Evolutionary conservation across 495 filamentous ascomycete species (phyloP).

Genomic region (Penicillium argentinense): DNA sequence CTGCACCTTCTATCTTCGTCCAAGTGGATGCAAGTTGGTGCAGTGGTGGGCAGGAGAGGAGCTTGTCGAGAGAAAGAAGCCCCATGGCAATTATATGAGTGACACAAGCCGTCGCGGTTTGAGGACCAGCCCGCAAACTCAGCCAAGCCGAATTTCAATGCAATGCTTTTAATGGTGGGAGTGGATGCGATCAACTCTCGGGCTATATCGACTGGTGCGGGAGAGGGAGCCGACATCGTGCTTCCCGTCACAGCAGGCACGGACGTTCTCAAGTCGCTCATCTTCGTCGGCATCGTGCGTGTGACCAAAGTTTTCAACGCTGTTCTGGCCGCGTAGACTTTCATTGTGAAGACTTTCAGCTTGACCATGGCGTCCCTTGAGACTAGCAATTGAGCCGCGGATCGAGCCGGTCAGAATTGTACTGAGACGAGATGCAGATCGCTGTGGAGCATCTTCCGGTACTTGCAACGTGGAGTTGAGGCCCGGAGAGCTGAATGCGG

Average conservation of each 20-base stretch:
- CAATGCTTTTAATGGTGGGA: slow-evolving; percentile 2
- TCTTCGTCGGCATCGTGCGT: slow-evolving; percentile 72
- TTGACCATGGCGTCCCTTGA: slow-evolving; percentile 39
- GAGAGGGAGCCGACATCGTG: slow-evolving; percentile 53
- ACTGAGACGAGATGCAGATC: slow-evolving; percentile 45
- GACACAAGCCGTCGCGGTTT: slow-evolving; percentile 25
- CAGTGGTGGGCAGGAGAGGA: neutral
- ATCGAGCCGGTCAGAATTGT: slow-evolving; percentile 46
- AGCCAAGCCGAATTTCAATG: slow-evolving; percentile 19
- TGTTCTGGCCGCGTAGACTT: slow-evolving; percentile 66
- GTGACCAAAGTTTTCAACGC: slow-evolving; percentile 76
- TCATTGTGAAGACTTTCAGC: slow-evolving; percentile 63
- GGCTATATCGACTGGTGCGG: slow-evolving; percentile 46
- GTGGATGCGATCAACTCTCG: slow-evolving; percentile 38
- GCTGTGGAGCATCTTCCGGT: slow-evolving; percentile 36
- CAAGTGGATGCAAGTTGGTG: neutral
- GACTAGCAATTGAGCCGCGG: slow-evolving; percentile 44
- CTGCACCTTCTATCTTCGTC: neutral
- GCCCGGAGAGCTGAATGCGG: slow-evolving; percentile 42
- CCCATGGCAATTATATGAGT: slow-evolving; percentile 31
- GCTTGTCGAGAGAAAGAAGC: slow-evolving; percentile 23
- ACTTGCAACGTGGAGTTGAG: slow-evolving; percentile 42
- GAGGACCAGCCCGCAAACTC: slow-evolving; percentile 33
- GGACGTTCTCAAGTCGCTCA: slow-evolving; percentile 86
- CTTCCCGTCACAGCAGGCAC: slow-evolving; percentile 95